Conservation (phyloP, 2,329 filamentous ascomycete genomes). For the Elsinoe necatrix region DNA sequence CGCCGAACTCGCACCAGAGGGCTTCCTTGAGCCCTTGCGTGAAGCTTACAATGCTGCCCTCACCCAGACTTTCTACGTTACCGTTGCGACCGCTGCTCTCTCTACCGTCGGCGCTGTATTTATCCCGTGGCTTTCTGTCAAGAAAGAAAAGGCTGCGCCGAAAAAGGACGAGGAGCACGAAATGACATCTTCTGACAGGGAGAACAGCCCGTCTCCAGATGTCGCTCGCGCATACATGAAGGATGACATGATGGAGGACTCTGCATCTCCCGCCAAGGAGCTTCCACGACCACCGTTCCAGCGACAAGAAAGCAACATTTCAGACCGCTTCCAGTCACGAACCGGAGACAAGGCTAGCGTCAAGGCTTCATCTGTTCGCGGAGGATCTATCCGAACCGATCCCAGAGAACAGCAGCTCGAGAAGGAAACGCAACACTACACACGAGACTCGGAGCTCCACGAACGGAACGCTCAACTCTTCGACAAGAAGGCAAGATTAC, state of each 20-base stretch:
- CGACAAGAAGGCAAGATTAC: constrained; percentile 5
- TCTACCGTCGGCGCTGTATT: constrained; percentile 46
- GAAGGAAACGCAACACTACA: neutral
- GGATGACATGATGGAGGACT: neutral
- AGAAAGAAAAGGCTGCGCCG: constrained; percentile 33
- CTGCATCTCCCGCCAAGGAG: neutral
- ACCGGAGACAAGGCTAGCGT: neutral
- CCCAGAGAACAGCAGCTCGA: neutral
- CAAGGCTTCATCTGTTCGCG: neutral
- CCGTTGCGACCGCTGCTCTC: constrained; percentile 45
- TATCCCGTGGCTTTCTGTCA: constrained; percentile 60
- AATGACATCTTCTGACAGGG: constrained; percentile 1
- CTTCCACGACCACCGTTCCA: neutral
- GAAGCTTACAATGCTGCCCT: constrained; percentile 57
- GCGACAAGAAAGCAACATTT: neutral
- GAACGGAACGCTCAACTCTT: constrained; percentile 6
- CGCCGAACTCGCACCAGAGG: constrained; percentile 41
- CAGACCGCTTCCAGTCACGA: neutral
- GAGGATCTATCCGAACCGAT: constrained; percentile 1
- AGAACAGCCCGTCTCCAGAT: neutral
- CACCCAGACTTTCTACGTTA: constrained; percentile 52
- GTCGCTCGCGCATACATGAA: constrained; percentile 3
- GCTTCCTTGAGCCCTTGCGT: constrained; percentile 48
- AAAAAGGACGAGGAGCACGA: constrained; percentile 10
- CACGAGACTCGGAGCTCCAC: neutral